Conservation (phyloP, 768 basidiomycete species). For the Lactifluus subvellereus region DNA sequence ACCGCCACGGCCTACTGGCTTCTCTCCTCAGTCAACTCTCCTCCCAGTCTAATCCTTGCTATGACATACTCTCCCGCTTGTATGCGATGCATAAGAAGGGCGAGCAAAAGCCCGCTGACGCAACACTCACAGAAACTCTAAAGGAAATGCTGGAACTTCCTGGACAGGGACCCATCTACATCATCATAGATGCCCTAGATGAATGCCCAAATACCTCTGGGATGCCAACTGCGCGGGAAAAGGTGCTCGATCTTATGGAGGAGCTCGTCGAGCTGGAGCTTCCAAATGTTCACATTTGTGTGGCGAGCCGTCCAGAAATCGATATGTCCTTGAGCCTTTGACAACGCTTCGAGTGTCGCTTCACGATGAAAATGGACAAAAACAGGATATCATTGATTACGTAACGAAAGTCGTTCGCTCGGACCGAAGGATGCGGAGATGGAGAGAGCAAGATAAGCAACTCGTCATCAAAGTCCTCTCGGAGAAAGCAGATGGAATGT, state of each 20-base stretch:
- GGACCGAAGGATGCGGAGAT: background rate
- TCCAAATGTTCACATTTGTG: background rate
- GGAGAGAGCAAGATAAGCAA: background rate
- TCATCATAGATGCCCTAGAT: conserved; percentile 7
- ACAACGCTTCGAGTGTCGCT: background rate
- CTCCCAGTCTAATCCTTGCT: background rate
- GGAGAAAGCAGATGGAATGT: conserved; percentile 3
- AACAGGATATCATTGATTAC: background rate
- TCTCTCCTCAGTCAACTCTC: conserved; percentile 4
- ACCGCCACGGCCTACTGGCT: background rate
- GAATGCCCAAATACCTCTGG: conserved; percentile 2
- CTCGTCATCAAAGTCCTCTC: background rate
- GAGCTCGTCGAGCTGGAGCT: background rate
- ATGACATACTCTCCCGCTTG: background rate
- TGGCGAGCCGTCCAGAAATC: background rate
- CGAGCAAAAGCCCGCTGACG: background rate
- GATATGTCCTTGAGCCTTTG: conserved; percentile 2
- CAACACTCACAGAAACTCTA: background rate
- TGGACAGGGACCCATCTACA: background rate
- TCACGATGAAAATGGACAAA: conserved; percentile 1
- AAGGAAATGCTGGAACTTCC: background rate
- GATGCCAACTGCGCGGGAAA: background rate
- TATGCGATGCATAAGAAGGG: background rate
- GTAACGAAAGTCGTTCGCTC: background rate
- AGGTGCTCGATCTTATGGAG: background rate